Percentiles rank a stretch among this genome's conserved stretches.
These are phyloP conservation scores for Raffaelea arxii DNA, from an alignment of 2,329 filamentous ascomycete genomes.

Conservation along the genomic window DNA sequence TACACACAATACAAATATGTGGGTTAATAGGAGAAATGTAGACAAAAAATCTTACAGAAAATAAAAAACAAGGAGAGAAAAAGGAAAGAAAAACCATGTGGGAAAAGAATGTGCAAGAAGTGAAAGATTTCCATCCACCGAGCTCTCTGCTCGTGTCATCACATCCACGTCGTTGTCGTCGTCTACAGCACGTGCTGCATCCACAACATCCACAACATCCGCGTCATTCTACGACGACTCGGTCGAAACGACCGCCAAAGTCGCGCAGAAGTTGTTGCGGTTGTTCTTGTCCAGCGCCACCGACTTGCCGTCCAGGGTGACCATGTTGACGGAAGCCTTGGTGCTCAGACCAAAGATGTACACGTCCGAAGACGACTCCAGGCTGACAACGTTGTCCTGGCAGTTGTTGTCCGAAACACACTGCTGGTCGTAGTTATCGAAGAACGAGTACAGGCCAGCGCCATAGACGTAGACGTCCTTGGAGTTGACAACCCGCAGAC, in stretches of 20 bases:
- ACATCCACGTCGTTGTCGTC: too few relatives aligned
- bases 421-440: slow-evolving; percentile 67
- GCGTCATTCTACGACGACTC: too few relatives aligned
- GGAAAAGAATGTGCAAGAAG: too few relatives aligned
- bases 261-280: slow-evolving; percentile 55
- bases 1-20: too few relatives aligned
- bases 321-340: slow-evolving; percentile 66
- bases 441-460: slow-evolving; percentile 72
- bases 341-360: slow-evolving; percentile 62
- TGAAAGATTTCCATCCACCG: too few relatives aligned
- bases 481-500: slow-evolving; percentile 60
- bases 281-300: slow-evolving; percentile 50
- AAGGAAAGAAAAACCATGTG: too few relatives aligned
- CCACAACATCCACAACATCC: too few relatives aligned
- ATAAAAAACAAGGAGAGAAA: too few relatives aligned
- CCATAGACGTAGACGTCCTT: slow-evolving; percentile 60
- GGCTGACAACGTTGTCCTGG: slow-evolving; percentile 67
- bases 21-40: too few relatives aligned
- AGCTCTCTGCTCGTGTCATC: too few relatives aligned
- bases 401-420: slow-evolving; percentile 61
- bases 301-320: slow-evolving; percentile 49
- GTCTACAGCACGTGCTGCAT: too few relatives aligned
- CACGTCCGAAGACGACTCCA: slow-evolving; percentile 51
- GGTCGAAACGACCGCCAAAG: slow-evolving; percentile 41
- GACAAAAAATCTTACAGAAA: too few relatives aligned